phyloP scores from a whole-genome alignment of 805 yeast genomes.

The Zygosaccharomyces bisporus region DNA sequence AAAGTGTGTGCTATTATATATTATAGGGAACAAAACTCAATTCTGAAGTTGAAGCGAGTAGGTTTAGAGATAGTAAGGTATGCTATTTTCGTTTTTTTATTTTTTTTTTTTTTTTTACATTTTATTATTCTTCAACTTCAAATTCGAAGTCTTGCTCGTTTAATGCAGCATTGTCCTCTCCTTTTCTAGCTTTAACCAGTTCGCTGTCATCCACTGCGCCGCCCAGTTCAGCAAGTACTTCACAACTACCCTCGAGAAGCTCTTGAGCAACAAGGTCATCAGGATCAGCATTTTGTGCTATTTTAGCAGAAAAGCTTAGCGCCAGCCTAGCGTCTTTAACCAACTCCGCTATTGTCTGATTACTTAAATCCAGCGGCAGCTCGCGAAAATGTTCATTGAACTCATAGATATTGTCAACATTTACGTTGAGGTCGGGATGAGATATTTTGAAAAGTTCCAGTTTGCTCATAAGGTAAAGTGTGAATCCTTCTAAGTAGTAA shows the following conservation, averaged over 20 bases:
- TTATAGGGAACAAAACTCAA: not conserved
- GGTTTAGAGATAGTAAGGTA: not conserved
- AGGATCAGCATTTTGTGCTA: slow-evolving; percentile 40
- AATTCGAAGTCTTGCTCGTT: slow-evolving; percentile 20
- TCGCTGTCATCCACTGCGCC: slow-evolving; percentile 49
- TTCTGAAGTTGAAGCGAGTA: not conserved
- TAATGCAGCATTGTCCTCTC: slow-evolving; percentile 40
- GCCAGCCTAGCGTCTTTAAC: slow-evolving; percentile 39
- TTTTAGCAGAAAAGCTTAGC: slow-evolving; percentile 39
- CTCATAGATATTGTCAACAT: slow-evolving; percentile 33
- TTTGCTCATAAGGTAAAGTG: slow-evolving; percentile 52
- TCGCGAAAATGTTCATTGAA: slow-evolving; percentile 35
- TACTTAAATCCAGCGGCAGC: slow-evolving; percentile 39
- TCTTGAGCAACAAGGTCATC: slow-evolving; percentile 55
- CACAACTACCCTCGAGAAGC: slow-evolving; percentile 49
- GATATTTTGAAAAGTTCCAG: slow-evolving; percentile 23
- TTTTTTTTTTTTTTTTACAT: no score
- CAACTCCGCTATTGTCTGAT: slow-evolving; percentile 30
- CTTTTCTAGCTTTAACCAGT: slow-evolving; percentile 31
- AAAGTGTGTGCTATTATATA: slow-evolving; percentile 6
- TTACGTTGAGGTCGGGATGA: slow-evolving; percentile 22
- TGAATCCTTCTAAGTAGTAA: slow-evolving; percentile 78
- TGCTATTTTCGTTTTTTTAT: not conserved
- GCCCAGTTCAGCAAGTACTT: slow-evolving; percentile 53
- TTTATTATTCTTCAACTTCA: slow-evolving; percentile 7